phyloP scores from a whole-genome alignment of 495 filamentous ascomycete genomes.

The Penicillium simplicissimum region DNA sequence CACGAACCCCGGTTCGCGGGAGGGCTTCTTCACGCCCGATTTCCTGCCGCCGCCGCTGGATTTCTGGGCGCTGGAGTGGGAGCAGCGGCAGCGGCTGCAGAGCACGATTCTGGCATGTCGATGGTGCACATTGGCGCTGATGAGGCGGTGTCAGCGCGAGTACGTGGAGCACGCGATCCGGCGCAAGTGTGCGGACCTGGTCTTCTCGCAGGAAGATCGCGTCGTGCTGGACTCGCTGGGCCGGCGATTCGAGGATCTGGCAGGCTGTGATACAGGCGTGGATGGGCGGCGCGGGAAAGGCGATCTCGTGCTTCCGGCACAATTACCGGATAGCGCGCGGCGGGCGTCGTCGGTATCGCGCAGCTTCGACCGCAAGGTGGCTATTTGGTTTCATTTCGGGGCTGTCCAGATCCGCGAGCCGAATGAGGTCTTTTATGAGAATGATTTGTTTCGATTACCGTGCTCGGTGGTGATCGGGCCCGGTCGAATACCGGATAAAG shows the following conservation, averaged over 20 bases:
- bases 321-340: conserved; percentile 2
- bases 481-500: conserved; percentile 41
- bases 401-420: conserved; percentile 35
- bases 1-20: conserved; percentile 30
- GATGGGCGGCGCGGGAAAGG: conserved; percentile 30
- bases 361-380: conserved; percentile 27
- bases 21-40: conserved; percentile 38
- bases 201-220: conserved; percentile 27
- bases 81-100: conserved; percentile 33
- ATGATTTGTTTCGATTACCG: conserved; percentile 39
- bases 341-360: conserved; percentile 4
- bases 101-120: conserved; percentile 39
- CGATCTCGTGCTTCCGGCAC: conserved; percentile 32
- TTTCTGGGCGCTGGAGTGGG: conserved; percentile 28
- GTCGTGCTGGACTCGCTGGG: conserved; percentile 21
- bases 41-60: conserved; percentile 41
- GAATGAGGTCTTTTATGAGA: conserved; percentile 24
- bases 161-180: conserved; percentile 38
- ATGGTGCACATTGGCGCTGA: conserved; percentile 47
- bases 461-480: conserved; percentile 18
- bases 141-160: conserved; percentile 44
- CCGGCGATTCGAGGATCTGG: conserved; percentile 22
- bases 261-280: conserved; percentile 18
- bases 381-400: conserved; percentile 42
- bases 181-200: conserved; percentile 27